These are phyloP conservation scores for Barbarea vulgaris DNA, from an alignment of 345 rosid genomes.

Conservation along the genomic window DNA sequence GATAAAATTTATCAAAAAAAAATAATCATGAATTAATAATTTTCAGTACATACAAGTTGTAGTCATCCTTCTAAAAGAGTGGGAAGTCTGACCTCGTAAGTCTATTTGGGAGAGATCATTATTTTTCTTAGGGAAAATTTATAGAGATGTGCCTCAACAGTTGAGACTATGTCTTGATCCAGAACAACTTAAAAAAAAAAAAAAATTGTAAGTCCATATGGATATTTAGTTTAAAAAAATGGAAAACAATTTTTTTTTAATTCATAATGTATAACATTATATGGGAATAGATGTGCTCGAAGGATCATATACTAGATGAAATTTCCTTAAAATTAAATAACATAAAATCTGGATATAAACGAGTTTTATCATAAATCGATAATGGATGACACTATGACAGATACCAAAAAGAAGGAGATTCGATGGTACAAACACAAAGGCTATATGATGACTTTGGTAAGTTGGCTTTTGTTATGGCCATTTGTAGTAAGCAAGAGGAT, in stretches of 20 bases:
- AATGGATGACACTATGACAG: slow-evolving; percentile 8
- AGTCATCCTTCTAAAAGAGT: background rate
- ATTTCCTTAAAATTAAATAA: background rate
- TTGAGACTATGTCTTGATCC: too few relatives aligned
- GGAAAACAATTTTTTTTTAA: background rate
- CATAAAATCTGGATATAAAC: background rate
- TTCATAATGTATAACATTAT: too few relatives aligned
- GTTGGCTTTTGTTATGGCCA: slow-evolving; percentile 43
- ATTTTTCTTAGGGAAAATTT: too few relatives aligned
- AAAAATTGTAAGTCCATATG: too few relatives aligned
- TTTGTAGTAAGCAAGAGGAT: slow-evolving; percentile 39
- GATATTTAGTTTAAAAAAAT: too few relatives aligned
- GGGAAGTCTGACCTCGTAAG: background rate
- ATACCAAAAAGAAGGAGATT: slow-evolving; percentile 19
- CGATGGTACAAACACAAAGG: slow-evolving; percentile 34
- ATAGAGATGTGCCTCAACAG: background rate
- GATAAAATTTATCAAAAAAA: too few relatives aligned
- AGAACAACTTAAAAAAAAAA: too few relatives aligned
- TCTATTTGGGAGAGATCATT: background rate
- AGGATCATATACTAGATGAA: background rate
- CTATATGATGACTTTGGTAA: slow-evolving; percentile 37
- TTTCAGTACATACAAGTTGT: background rate
- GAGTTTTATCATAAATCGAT: background rate
- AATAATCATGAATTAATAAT: too few relatives aligned
- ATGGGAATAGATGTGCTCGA: background rate